A percentile compares a stretch with the other conserved stretches of the same genome.
These are phyloP conservation scores for Sugiyamaella smithiae DNA, from an alignment of 805 yeast genomes.

Conservation along the genomic window DNA sequence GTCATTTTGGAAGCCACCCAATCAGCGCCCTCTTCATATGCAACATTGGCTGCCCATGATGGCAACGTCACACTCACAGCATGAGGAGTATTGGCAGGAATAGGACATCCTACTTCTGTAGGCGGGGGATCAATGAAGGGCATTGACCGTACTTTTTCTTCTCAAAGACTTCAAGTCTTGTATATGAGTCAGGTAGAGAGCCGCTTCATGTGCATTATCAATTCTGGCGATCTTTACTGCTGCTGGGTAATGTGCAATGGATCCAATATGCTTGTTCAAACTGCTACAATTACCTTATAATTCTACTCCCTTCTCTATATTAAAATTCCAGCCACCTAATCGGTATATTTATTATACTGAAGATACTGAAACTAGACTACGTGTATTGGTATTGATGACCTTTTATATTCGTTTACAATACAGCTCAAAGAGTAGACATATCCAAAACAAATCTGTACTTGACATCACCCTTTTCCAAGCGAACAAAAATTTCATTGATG, in stretches of 20 bases:
- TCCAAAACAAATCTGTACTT: constrained; percentile 21
- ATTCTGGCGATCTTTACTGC: too few relatives aligned
- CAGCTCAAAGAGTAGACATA: constrained; percentile 1
- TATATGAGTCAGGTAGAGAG: constrained; percentile 1
- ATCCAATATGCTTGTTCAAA: too few relatives aligned
- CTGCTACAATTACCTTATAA: not conserved
- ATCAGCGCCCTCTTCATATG: constrained; percentile 85
- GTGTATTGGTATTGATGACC: too few relatives aligned
- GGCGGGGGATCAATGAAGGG: constrained; percentile 31
- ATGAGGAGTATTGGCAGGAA: constrained; percentile 86
- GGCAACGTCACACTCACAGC: constrained; percentile 95
- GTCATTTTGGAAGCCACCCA: constrained; percentile 75
- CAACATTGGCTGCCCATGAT: constrained; percentile 91
- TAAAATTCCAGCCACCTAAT: too few relatives aligned
- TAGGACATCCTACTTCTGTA: constrained; percentile 68
- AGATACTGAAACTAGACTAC: too few relatives aligned
- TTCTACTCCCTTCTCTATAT: not conserved
- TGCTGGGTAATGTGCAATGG: too few relatives aligned
- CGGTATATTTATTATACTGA: too few relatives aligned
- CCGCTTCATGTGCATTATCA: too few relatives aligned
- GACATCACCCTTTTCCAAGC: constrained; percentile 21
- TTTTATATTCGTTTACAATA: too few relatives aligned
- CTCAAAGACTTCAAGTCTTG: constrained; percentile 1
- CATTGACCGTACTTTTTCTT: constrained; percentile 5
- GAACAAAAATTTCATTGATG: constrained; percentile 22